These are phyloP conservation scores for Bipolaris victoriae DNA, from an alignment of 2,329 filamentous ascomycete species.

Conservation along the genomic window DNA sequence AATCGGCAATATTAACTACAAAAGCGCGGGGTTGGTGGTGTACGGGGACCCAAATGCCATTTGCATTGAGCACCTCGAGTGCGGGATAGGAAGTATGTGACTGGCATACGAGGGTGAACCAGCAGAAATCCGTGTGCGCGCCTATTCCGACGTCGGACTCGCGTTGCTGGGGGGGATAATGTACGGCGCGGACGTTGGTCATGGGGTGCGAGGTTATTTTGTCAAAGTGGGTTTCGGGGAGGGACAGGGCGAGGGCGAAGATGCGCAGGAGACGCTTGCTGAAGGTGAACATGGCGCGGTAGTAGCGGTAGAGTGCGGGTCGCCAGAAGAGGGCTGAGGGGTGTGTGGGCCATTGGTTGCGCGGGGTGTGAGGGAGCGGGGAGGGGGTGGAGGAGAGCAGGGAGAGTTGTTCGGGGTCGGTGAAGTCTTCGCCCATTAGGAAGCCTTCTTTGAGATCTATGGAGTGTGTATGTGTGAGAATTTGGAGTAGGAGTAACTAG, in stretches of 20 bases:
- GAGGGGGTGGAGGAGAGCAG: conserved; percentile 22
- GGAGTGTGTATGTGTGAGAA: background rate
- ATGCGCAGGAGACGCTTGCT: conserved; percentile 43
- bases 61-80: conserved; percentile 52
- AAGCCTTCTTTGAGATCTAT: conserved; percentile 46
- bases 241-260: conserved; percentile 50
- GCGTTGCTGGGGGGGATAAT: conserved; percentile 49
- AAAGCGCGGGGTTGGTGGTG: conserved; percentile 45
- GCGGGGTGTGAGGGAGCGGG: conserved; percentile 21
- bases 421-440: conserved; percentile 45
- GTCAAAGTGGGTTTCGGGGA: conserved; percentile 51
- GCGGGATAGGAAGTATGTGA: conserved; percentile 32
- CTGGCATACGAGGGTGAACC: conserved; percentile 51
- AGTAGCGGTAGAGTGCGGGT: conserved; percentile 40
- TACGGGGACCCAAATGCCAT: conserved; percentile 51
- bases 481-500: too few species aligned
- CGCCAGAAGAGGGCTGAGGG: conserved; percentile 38
- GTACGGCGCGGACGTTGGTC: conserved; percentile 51
- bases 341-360: conserved; percentile 43
- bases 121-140: conserved; percentile 53
- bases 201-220: conserved; percentile 49
- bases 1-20: conserved; percentile 53
- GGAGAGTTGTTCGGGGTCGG: conserved; percentile 39
- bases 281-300: conserved; percentile 40
- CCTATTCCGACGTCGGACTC: conserved; percentile 48